Evolutionary conservation across 164 flowering plant species (phyloP).

Genomic region (Dillenia turbinata): DNA sequence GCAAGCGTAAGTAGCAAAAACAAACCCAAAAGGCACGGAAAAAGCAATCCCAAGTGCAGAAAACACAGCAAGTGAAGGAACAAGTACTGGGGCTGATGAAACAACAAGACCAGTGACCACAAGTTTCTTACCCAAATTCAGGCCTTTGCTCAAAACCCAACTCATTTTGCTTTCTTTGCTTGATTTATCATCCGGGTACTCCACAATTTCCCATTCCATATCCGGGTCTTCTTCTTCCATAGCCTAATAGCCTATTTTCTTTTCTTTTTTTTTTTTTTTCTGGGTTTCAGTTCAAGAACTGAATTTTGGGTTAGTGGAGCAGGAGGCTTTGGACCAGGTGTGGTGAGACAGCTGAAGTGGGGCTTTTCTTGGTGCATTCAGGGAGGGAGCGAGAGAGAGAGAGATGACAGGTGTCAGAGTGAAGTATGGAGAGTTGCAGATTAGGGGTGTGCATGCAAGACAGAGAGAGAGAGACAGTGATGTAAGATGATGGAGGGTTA

Average conservation of each 20-base stretch:
- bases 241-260: too few relatives aligned
- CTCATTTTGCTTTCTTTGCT: slow-evolving; percentile 16
- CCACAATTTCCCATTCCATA: slow-evolving; percentile 22
- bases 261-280: too few relatives aligned
- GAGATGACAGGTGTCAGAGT: too few relatives aligned
- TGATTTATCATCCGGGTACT: background rate
- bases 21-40: slow-evolving; percentile 60
- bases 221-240: slow-evolving; percentile 15
- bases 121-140: slow-evolving; percentile 54
- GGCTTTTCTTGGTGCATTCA: too few relatives aligned
- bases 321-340: too few relatives aligned
- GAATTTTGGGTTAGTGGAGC: too few relatives aligned
- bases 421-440: slow-evolving; percentile 4
- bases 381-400: background rate
- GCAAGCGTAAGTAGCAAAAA: slow-evolving; percentile 57
- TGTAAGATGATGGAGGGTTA: background rate
- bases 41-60: slow-evolving; percentile 58
- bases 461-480: background rate
- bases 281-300: too few relatives aligned
- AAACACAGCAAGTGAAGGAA: slow-evolving; percentile 61
- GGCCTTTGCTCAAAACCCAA: slow-evolving; percentile 36
- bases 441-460: background rate
- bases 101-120: slow-evolving; percentile 50
- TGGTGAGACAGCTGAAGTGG: too few relatives aligned
- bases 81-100: slow-evolving; percentile 60